Conservation (phyloP, 2,329 filamentous ascomycete genomes). For the Aspergillus proliferans region DNA sequence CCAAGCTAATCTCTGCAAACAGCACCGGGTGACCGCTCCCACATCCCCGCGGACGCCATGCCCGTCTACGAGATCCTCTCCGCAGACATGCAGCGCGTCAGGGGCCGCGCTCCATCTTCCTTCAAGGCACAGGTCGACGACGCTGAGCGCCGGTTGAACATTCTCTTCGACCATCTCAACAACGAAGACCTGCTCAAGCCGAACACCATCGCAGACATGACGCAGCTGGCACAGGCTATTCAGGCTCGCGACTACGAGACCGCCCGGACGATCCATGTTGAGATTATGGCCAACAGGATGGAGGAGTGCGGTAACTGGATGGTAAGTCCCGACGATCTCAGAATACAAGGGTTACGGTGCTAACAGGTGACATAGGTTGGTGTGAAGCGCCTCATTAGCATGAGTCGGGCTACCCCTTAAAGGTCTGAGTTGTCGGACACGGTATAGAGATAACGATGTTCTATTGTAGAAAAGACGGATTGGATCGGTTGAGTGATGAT, state of each 20-base stretch:
- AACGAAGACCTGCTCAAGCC: constrained; percentile 84
- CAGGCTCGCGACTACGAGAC: constrained; percentile 63
- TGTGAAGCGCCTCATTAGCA: constrained; percentile 69
- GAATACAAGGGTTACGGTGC: background rate
- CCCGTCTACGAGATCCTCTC: constrained; percentile 75
- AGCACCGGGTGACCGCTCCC: constrained; percentile 73
- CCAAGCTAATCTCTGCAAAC: constrained; percentile 10
- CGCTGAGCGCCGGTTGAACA: constrained; percentile 83
- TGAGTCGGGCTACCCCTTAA: constrained; percentile 69
- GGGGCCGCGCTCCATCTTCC: constrained; percentile 73
- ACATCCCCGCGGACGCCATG: constrained; percentile 72
- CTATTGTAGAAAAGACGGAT: background rate
- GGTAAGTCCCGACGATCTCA: constrained; percentile 48
- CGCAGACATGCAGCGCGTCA: constrained; percentile 82
- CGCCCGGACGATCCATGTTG: constrained; percentile 63
- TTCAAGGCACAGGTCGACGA: constrained; percentile 88
- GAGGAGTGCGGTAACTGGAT: constrained; percentile 84
- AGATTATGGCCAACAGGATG: constrained; percentile 69
- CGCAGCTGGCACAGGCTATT: constrained; percentile 55
- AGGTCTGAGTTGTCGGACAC: background rate
- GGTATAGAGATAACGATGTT: background rate
- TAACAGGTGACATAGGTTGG: constrained; percentile 50
- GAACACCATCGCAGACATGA: constrained; percentile 53
- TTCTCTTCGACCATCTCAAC: constrained; percentile 96
- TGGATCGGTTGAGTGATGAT: too few species aligned